phyloP scores from a whole-genome alignment of 1,139 yeast genomes.

The Hyphopichia buzzinii region DNA sequence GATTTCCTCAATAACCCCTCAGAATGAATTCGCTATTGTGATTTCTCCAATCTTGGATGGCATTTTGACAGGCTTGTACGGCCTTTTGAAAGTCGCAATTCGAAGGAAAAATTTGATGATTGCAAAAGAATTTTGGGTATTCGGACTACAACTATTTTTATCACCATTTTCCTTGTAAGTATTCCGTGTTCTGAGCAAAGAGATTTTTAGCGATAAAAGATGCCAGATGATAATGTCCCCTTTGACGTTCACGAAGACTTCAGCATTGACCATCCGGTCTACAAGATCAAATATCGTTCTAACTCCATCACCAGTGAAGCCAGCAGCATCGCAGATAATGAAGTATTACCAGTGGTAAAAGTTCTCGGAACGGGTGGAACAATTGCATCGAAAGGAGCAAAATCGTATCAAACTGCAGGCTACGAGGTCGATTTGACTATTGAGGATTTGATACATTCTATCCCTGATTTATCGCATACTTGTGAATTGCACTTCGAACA shows the following conservation, averaged over 20 bases:
- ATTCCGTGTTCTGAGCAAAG: too few species aligned
- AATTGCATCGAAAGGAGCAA: slow-evolving; percentile 62
- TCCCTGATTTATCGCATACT: slow-evolving; percentile 59
- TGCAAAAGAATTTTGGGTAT: too few species aligned
- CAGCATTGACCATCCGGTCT: slow-evolving; percentile 18
- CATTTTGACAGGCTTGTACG: too few species aligned
- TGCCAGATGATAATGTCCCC: slow-evolving; percentile 1
- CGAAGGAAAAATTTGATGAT: too few species aligned
- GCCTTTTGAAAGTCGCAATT: too few species aligned
- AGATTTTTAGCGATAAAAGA: too few species aligned
- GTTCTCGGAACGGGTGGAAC: slow-evolving; percentile 75
- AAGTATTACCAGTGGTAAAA: slow-evolving; percentile 43
- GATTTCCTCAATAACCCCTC: too few species aligned
- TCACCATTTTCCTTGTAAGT: too few species aligned
- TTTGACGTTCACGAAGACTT: slow-evolving; percentile 16
- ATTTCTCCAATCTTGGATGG: too few species aligned
- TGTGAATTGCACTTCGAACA: slow-evolving; percentile 66
- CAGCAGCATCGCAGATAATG: slow-evolving; percentile 6
- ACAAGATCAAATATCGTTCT: slow-evolving; percentile 21
- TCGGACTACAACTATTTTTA: too few species aligned
- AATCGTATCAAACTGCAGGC: slow-evolving; percentile 62
- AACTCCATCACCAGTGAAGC: slow-evolving; percentile 16
- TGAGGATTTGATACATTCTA: slow-evolving; percentile 54
- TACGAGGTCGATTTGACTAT: slow-evolving; percentile 66
- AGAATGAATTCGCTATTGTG: too few species aligned